Conservation (phyloP, 306 rosid genomes). For the Lupinus albus region DNA sequence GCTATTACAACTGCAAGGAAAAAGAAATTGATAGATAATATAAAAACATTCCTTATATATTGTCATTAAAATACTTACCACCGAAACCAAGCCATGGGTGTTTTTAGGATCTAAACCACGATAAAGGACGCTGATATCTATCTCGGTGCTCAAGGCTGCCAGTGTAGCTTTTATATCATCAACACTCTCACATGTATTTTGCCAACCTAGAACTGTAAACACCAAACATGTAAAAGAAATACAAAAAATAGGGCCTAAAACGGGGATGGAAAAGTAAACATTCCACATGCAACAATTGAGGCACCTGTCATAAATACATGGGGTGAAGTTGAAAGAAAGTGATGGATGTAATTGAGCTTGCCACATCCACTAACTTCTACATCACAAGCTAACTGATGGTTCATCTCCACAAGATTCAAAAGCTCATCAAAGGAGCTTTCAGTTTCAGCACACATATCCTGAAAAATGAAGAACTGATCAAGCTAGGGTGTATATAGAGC, state of each 20-base stretch:
- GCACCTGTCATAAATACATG: slow-evolving; percentile 89
- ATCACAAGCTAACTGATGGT: slow-evolving; percentile 92
- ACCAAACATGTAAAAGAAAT: slow-evolving; percentile 36
- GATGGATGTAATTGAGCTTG: slow-evolving; percentile 86
- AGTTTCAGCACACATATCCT: slow-evolving; percentile 59
- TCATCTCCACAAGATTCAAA: slow-evolving; percentile 81
- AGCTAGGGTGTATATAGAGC: slow-evolving; percentile 38
- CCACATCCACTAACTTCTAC: slow-evolving; percentile 86
- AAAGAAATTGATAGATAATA: not conserved
- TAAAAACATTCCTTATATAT: slow-evolving; percentile 29
- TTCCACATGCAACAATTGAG: slow-evolving; percentile 34
- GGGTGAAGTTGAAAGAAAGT: slow-evolving; percentile 81
- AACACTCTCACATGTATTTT: slow-evolving; percentile 80
- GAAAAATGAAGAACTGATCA: slow-evolving; percentile 42
- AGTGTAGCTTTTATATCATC: slow-evolving; percentile 78
- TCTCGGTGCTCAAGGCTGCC: slow-evolving; percentile 72
- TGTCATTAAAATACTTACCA: slow-evolving; percentile 64
- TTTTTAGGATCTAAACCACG: slow-evolving; percentile 81
- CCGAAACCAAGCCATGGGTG: slow-evolving; percentile 81
- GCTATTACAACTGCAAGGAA: not conserved
- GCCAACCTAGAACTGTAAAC: slow-evolving; percentile 94
- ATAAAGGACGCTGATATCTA: slow-evolving; percentile 80
- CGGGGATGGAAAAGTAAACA: not conserved
- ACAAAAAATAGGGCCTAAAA: not conserved
- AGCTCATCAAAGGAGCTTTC: slow-evolving; percentile 78